Evolutionary conservation across 225 moss, liverwort and hornwort genomes (phyloP), one percentile per base, ranked within the genome.

Genomic region (Straminergon stramineum): DNA sequence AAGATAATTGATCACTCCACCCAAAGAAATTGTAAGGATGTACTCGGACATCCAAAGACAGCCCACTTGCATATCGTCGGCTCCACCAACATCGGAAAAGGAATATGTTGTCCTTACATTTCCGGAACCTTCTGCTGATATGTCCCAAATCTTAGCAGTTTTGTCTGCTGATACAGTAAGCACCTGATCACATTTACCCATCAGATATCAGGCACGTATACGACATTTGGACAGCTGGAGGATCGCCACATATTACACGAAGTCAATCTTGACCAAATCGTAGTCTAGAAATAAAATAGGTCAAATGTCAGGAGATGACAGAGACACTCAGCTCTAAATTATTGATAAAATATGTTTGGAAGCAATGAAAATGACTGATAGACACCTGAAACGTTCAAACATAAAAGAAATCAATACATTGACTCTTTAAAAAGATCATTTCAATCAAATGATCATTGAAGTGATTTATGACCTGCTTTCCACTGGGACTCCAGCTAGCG

Each of bases 51-150:
- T 96, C 99, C 99, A 99, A 53, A 99, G 92, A 90, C 99, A 99
- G 69, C 99, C 99, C 90, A 99, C 97, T 93, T 99, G 99, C 99
- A 99, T 99, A 76, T 97, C 99, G 90, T 95, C 95, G 52, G 95
- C 93, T 88, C 93, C 96, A 92, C 95, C 95, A 69, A 91, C 71
- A 76, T 91, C 93, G 55, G 95, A 93, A 75, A 97, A 91, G 5
- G 94, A 88, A 88, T 92, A 96, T 32, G 97, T 95, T 48, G 88
- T 93, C 87, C 89, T 95, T 58, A 97, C 90, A 81, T 87, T 94
- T 87, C 94, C 96, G 2, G 89, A 91, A 83, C 97, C 96, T 86
- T 91, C 90, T 85, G 92, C 90, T 76, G 95, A 94, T 56, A 99
- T 94, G 86, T 95, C 95, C 99, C 99, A 99, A 37, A 99, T 85